Evolutionary conservation across 306 rosid genomes (phyloP).

Genomic region (Pterocarpus santalinus): DNA sequence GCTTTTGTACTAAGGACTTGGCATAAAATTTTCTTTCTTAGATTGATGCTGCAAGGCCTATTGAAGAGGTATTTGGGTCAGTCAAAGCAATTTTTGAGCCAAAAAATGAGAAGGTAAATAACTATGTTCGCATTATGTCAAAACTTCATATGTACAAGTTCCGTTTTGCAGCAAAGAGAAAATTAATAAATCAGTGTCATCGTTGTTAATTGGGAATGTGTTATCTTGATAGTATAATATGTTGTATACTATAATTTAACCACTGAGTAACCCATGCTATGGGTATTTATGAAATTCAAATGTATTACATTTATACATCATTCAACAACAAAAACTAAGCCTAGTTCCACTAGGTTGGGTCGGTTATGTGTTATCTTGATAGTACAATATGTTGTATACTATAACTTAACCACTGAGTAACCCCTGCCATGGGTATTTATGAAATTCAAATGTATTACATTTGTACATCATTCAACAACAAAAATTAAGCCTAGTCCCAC

Average conservation of each 20-base stretch:
- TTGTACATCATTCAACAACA: background rate
- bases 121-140: conserved; percentile 49
- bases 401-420: conserved; percentile 16
- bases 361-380: background rate
- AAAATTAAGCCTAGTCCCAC: too few relatives aligned
- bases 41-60: conserved; percentile 87
- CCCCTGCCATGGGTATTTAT: background rate
- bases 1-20: conserved; percentile 26
- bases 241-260: conserved; percentile 44
- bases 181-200: conserved; percentile 30
- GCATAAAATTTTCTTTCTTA: conserved; percentile 50
- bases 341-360: too few relatives aligned
- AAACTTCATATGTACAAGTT: conserved; percentile 56
- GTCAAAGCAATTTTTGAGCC: conserved; percentile 83
- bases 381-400: conserved; percentile 45
- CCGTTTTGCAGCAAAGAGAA: conserved; percentile 51
- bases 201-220: conserved; percentile 38
- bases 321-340: too few relatives aligned
- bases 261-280: background rate
- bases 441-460: background rate
- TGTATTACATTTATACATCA: background rate
- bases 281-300: conserved; percentile 9
- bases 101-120: conserved; percentile 85
- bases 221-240: conserved; percentile 32
- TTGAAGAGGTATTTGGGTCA: conserved; percentile 82